A percentile compares a stretch with the other conserved stretches of the same genome.
Conservation (phyloP, 2,329 filamentous ascomycete genomes). For the Exophiala sp. region DNA sequence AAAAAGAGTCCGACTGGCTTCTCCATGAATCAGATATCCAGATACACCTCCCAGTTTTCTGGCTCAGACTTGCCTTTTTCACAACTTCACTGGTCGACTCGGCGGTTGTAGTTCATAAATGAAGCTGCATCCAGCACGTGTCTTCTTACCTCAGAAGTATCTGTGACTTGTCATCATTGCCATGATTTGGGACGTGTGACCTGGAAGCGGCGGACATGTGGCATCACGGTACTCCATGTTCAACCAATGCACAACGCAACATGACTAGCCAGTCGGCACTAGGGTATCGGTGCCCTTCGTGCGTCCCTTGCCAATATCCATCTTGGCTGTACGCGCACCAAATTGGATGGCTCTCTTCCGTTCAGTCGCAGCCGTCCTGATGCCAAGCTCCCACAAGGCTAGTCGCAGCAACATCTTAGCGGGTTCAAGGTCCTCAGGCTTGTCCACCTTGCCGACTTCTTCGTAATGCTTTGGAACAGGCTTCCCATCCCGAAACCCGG, state of each 20-base stretch:
- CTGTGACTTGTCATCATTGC: constrained; percentile 46
- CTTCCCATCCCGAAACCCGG: constrained; percentile 64
- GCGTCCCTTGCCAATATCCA: constrained; percentile 56
- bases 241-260: too few species aligned
- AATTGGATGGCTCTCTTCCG: constrained; percentile 94
- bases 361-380: constrained; percentile 70
- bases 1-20: background rate
- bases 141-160: constrained; percentile 66
- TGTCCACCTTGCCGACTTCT: background rate
- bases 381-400: constrained; percentile 69
- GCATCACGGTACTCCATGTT: too few species aligned
- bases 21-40: background rate
- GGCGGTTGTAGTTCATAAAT: constrained; percentile 21
- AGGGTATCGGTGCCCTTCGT: constrained; percentile 64
- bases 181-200: background rate
- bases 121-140: constrained; percentile 32
- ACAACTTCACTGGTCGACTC: constrained; percentile 24
- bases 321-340: constrained; percentile 76
- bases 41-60: background rate
- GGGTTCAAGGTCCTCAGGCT: constrained; percentile 56
- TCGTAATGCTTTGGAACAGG: constrained; percentile 22
- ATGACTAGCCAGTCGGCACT: background rate
- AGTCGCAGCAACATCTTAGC: constrained; percentile 79
- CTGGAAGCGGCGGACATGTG: too few species aligned
- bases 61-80: constrained; percentile 33